Percentiles rank a stretch among this genome's conserved stretches.
Evolutionary conservation across 1,284 basidiomycete species (phyloP).

Genomic region (Mrakiaceae sp.): DNA sequence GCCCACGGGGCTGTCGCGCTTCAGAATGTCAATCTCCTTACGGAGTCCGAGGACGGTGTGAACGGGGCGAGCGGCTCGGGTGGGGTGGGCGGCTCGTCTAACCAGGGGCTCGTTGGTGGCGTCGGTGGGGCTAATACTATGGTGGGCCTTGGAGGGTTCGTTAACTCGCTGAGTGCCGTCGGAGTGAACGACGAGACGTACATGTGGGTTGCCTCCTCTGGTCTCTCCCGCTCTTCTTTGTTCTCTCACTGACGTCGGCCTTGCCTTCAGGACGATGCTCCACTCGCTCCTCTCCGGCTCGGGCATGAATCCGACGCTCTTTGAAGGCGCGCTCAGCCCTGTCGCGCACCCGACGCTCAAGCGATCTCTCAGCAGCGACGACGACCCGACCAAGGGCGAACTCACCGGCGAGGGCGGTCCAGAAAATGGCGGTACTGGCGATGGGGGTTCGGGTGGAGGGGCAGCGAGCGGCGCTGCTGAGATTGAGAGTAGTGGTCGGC

Average conservation of each 20-base stretch:
- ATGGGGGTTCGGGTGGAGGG: not conserved
- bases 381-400: not conserved
- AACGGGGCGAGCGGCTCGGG: too few species aligned
- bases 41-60: too few species aligned
- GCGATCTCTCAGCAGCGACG: not conserved
- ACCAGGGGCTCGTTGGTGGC: too few species aligned
- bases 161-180: constrained; percentile 3
- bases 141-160: not conserved
- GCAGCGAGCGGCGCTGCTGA: not conserved
- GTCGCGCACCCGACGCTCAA: not conserved
- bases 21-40: not conserved
- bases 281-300: not conserved
- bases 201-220: not conserved
- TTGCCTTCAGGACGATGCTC: constrained; percentile 1
- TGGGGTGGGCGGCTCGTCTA: too few species aligned
- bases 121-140: too few species aligned
- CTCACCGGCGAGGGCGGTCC: not conserved
- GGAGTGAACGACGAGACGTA: constrained; percentile 2
- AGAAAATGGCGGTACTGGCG: too few species aligned
- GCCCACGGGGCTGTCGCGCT: constrained; percentile 21
- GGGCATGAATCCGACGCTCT: constrained; percentile 3
- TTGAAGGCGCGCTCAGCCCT: not conserved
- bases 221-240: not conserved
- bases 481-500: too few species aligned
- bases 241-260: too few species aligned